These are phyloP conservation scores for Dendrobium catenatum DNA, from an alignment of 106 monocot genomes.

Conservation along the genomic window DNA sequence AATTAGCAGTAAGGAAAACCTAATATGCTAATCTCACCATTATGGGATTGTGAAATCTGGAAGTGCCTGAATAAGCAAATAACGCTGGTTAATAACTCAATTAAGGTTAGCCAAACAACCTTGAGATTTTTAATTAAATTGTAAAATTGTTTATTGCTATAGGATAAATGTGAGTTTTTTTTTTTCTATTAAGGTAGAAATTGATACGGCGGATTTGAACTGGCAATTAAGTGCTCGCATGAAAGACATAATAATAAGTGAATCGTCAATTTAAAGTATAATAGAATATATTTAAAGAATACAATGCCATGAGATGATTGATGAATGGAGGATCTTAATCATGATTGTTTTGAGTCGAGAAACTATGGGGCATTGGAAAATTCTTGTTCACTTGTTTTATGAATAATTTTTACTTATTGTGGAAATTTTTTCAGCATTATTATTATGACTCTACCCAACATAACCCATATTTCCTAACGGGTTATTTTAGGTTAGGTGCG, in stretches of 20 bases:
- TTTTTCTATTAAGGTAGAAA: background rate
- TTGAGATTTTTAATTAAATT: background rate
- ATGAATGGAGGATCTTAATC: background rate
- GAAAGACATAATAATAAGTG: background rate
- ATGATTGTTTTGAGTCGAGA: background rate
- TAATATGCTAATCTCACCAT: background rate
- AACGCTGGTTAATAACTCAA: background rate
- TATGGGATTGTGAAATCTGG: background rate
- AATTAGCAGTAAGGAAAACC: background rate
- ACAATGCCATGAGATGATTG: background rate
- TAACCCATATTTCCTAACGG: too few relatives aligned
- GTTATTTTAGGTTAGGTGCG: too few relatives aligned
- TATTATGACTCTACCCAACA: too few relatives aligned
- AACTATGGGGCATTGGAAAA: background rate
- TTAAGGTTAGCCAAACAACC: background rate
- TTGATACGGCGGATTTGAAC: background rate
- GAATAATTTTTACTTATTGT: background rate
- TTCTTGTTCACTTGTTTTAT: background rate
- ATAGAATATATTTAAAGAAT: slow-evolving; percentile 1
- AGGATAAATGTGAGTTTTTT: background rate
- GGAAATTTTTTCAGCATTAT: too few relatives aligned
- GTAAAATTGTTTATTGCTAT: background rate
- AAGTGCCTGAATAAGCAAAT: background rate
- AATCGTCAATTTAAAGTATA: background rate
- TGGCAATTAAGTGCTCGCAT: background rate